Evolutionary conservation across 805 yeast genomes (phyloP).

Genomic region (Brettanomyces sp.): DNA sequence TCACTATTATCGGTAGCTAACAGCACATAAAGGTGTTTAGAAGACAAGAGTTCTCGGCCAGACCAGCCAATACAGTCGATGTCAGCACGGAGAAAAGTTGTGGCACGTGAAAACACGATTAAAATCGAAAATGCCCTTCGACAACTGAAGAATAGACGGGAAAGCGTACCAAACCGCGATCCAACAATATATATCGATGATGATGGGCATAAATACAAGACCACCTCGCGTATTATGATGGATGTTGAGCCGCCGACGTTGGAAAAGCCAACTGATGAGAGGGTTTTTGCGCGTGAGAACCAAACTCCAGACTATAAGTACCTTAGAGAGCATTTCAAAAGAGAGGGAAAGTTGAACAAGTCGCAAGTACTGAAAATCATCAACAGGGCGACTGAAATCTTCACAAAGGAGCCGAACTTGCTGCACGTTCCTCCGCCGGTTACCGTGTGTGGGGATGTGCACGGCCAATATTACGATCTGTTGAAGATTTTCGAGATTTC

Average conservation of each 20-base stretch:
- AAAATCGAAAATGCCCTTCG: constrained; percentile 39
- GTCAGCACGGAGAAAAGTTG: constrained; percentile 7
- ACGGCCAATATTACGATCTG: constrained; percentile 88
- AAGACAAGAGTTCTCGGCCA: no score
- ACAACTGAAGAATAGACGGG: constrained; percentile 14
- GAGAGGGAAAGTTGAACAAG: constrained; percentile 73
- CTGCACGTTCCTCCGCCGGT: constrained; percentile 83
- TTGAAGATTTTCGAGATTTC: constrained; percentile 89
- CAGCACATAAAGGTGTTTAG: no score
- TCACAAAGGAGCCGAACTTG: constrained; percentile 69
- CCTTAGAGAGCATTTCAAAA: constrained; percentile 60
- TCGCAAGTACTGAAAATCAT: constrained; percentile 65
- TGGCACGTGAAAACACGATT: constrained; percentile 34
- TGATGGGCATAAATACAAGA: constrained; percentile 46
- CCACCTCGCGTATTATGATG: constrained; percentile 48
- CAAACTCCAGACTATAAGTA: constrained; percentile 70
- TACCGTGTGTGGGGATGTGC: constrained; percentile 95
- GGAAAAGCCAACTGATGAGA: constrained; percentile 53
- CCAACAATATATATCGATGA: constrained; percentile 40
- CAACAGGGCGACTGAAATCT: constrained; percentile 49
- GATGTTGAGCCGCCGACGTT: constrained; percentile 61
- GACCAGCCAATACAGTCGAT: background rate
- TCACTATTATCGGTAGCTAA: no score
- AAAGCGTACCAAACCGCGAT: constrained; percentile 14
- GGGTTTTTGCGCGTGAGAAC: constrained; percentile 47